These are phyloP conservation scores for Stemphylium vesicarium DNA, from an alignment of 2,329 filamentous ascomycete species.

Conservation along the genomic window DNA sequence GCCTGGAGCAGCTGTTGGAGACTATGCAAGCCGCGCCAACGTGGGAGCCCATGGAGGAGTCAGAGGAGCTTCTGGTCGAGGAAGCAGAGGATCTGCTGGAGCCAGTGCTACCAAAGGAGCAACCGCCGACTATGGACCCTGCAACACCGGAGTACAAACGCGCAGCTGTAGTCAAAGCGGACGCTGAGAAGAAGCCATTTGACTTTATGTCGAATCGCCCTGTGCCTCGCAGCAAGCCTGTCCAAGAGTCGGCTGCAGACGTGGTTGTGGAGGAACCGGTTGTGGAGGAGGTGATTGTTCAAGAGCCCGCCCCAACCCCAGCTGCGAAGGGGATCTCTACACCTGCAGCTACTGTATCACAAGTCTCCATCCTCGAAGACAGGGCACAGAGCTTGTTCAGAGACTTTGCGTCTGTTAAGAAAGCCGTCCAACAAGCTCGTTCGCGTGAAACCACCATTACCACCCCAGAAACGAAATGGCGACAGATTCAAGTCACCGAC, in stretches of 20 bases:
- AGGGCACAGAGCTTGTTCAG: conserved; percentile 20
- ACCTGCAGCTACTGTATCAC: conserved; percentile 9
- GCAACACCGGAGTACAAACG: conserved; percentile 33
- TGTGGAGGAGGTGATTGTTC: conserved; percentile 18
- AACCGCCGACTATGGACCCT: conserved; percentile 34
- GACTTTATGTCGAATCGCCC: conserved; percentile 48
- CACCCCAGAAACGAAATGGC: conserved; percentile 31
- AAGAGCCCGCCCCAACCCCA: conserved; percentile 1
- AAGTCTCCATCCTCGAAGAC: conserved; percentile 21
- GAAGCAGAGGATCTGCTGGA: conserved; percentile 24
- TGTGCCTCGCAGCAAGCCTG: conserved; percentile 36
- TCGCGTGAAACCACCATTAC: conserved; percentile 9
- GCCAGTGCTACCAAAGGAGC: conserved; percentile 15
- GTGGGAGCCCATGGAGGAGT: conserved; percentile 18
- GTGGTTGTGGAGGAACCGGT: conserved; percentile 49
- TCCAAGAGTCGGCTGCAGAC: conserved; percentile 48
- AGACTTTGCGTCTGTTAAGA: conserved; percentile 23
- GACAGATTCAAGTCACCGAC: conserved; percentile 36
- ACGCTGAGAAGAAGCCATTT: conserved; percentile 39
- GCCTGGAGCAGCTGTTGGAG: conserved; percentile 29
- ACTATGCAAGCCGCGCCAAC: conserved; percentile 30
- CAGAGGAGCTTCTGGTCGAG: conserved; percentile 29
- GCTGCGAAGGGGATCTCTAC: conserved; percentile 4
- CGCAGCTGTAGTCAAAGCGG: conserved; percentile 37
- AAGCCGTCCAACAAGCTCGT: conserved; percentile 17